phyloP scores from a whole-genome alignment of 2,329 filamentous ascomycete species.

The Verticillium zaregamsianum region DNA sequence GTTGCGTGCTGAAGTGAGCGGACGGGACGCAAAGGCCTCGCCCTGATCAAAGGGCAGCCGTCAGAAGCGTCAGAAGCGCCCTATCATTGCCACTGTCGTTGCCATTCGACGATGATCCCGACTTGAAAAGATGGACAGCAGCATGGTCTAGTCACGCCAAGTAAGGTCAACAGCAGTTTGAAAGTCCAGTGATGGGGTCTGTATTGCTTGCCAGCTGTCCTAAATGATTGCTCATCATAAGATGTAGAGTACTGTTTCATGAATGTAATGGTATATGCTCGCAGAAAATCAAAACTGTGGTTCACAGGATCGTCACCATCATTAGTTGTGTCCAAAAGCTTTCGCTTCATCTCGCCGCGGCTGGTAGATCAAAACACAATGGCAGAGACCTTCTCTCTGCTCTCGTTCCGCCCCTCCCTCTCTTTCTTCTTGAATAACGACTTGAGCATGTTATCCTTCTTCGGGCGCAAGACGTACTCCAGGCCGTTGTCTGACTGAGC shows the following conservation, averaged over 20 bases:
- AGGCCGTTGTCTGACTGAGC: conserved; percentile 23
- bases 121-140: no score
- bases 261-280: neutral
- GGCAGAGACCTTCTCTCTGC: conserved; percentile 17
- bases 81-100: no score
- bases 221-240: neutral
- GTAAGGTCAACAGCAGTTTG: no score
- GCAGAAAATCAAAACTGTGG: neutral
- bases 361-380: conserved; percentile 9
- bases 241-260: neutral
- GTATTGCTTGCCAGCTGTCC: neutral
- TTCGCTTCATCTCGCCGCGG: neutral
- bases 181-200: neutral
- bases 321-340: neutral
- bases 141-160: no score
- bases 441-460: conserved; percentile 55
- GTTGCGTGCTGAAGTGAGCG: no score
- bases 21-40: no score
- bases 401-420: conserved; percentile 34
- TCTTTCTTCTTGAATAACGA: conserved; percentile 54
- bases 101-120: no score
- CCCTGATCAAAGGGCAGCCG: no score
- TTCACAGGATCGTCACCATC: neutral
- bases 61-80: no score
- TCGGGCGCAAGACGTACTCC: conserved; percentile 40